phyloP scores from a whole-genome alignment of 75 land plant species.

The Picea sitchensis region DNA sequence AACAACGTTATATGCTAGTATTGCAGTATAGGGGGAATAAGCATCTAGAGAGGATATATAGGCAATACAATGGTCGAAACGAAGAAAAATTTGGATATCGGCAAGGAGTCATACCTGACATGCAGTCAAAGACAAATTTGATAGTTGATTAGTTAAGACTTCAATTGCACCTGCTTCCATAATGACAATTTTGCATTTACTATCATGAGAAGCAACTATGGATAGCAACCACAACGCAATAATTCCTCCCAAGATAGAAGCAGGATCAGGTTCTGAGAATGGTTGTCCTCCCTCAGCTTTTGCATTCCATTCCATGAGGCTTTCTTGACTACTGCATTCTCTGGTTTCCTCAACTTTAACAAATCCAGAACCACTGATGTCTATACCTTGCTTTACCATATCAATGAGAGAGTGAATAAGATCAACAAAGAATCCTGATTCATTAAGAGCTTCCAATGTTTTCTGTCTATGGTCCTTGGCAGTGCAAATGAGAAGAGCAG shows the following conservation, averaged over 20 bases:
- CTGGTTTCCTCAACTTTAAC: slow-evolving; percentile 15
- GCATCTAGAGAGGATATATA: not conserved
- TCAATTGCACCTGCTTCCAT: slow-evolving; percentile 54
- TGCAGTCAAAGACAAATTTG: slow-evolving; percentile 34
- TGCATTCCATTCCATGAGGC: slow-evolving; percentile 5
- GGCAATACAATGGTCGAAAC: not conserved
- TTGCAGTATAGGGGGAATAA: not conserved
- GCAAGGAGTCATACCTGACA: slow-evolving; percentile 28
- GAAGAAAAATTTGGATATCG: not conserved
- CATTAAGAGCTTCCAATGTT: slow-evolving; percentile 35
- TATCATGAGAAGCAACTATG: slow-evolving; percentile 41
- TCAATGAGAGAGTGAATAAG: slow-evolving; percentile 40
- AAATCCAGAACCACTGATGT: slow-evolving; percentile 1
- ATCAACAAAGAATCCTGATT: slow-evolving; percentile 18
- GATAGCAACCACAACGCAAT: slow-evolving; percentile 50
- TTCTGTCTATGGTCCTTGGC: slow-evolving; percentile 42
- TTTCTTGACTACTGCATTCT: slow-evolving; percentile 10
- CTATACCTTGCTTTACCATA: slow-evolving; percentile 22
- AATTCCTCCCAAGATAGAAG: slow-evolving; percentile 19
- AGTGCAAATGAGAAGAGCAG: slow-evolving; percentile 46
- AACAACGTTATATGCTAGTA: not conserved
- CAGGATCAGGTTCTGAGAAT: slow-evolving; percentile 21
- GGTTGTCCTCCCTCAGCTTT: not conserved
- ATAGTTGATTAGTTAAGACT: slow-evolving; percentile 38
- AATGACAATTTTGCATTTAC: slow-evolving; percentile 28